Conservation (phyloP, 768 basidiomycete genomes). For the Pisolithus microcarpus region DNA sequence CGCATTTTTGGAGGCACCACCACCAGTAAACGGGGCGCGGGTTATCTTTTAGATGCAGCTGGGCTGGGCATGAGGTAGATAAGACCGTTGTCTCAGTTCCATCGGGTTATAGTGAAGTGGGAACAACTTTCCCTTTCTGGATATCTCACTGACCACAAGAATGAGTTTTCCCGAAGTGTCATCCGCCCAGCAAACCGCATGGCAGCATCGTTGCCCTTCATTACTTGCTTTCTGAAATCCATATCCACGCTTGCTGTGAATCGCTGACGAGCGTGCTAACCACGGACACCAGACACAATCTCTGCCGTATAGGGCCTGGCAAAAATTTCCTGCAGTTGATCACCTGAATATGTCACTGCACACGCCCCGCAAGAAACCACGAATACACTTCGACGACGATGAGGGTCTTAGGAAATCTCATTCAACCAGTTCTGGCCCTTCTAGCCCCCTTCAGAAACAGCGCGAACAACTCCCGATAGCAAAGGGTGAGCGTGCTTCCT, state of each 20-base stretch:
- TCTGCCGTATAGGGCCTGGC: background rate
- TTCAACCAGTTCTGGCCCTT: constrained; percentile 1
- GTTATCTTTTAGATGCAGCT: no score
- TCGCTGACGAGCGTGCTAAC: background rate
- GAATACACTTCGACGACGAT: constrained; percentile 16
- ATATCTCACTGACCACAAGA: background rate
- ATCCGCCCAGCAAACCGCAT: background rate
- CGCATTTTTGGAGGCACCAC: no score
- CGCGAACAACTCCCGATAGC: constrained; percentile 72
- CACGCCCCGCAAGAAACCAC: constrained; percentile 23
- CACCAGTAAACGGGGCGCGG: no score
- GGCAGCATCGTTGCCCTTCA: background rate
- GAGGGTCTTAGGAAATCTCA: constrained; percentile 11
- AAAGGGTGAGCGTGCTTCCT: constrained; percentile 43
- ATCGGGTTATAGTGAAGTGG: no score
- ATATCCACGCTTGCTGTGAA: background rate
- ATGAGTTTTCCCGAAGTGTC: background rate
- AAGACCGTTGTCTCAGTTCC: no score
- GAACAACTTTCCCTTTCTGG: background rate
- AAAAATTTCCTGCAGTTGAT: background rate
- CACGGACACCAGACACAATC: background rate
- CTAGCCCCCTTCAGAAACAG: constrained; percentile 48
- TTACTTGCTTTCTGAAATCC: background rate
- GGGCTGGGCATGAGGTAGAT: no score
- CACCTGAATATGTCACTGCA: constrained; percentile 11